phyloP scores from a whole-genome alignment of 176 grass and related monocot genomes.

The Dactylis glomerata region DNA sequence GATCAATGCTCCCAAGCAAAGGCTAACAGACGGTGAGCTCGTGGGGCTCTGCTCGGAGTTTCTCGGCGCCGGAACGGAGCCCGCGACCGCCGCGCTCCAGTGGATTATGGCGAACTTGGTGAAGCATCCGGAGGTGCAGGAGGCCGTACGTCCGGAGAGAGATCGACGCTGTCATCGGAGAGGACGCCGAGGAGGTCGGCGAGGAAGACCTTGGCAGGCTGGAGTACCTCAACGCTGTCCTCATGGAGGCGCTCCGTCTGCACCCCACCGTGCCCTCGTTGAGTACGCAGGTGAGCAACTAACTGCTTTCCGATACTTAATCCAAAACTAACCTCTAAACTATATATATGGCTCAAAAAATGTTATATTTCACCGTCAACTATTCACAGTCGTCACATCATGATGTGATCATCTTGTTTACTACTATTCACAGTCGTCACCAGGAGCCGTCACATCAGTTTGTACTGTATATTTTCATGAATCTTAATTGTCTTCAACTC shows the following conservation, averaged over 20 bases:
- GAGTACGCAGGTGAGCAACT: not conserved
- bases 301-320: not conserved
- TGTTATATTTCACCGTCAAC: not conserved
- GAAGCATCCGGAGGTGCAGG: not conserved
- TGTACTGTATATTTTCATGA: too few species aligned
- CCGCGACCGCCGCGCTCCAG: not conserved
- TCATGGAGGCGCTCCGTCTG: conserved; percentile 23
- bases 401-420: not conserved
- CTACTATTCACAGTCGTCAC: too few species aligned
- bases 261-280: conserved; percentile 7
- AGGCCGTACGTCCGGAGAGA: not conserved
- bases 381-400: not conserved
- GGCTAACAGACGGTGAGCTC: conserved; percentile 6
- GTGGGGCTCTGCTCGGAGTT: conserved; percentile 28
- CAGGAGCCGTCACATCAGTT: too few species aligned
- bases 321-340: not conserved
- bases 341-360: not conserved
- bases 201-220: conserved; percentile 10
- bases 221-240: conserved; percentile 14
- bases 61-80: conserved; percentile 20
- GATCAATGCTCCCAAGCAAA: not conserved
- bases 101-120: conserved; percentile 26
- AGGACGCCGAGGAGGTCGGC: not conserved
- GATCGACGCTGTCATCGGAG: not conserved
- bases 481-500: too few species aligned